A percentile compares a stretch with the other conserved stretches of the same genome.
Conservation (phyloP, 83 land plant species). For the Thuja plicata region DNA sequence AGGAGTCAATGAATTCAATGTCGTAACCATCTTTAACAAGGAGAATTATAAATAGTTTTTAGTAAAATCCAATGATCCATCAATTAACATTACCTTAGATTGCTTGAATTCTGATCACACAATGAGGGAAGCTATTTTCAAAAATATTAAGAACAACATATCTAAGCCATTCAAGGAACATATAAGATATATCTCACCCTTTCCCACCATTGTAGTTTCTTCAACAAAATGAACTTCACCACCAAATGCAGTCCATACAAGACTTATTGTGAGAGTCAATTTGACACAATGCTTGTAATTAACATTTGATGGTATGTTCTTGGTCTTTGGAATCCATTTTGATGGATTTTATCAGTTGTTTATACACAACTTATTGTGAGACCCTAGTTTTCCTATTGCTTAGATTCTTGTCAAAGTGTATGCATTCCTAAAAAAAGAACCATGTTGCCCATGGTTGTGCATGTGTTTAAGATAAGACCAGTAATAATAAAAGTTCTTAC, state of each 20-base stretch:
- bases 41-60: too few relatives aligned
- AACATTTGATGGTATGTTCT: neutral
- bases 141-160: too few relatives aligned
- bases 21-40: too few relatives aligned
- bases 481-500: neutral
- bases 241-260: conserved; percentile 95
- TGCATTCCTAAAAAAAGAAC: neutral
- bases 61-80: too few relatives aligned
- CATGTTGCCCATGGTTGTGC: neutral
- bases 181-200: conserved; percentile 95
- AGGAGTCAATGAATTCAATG: too few relatives aligned
- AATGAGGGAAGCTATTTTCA: too few relatives aligned
- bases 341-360: neutral
- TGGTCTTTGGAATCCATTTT: neutral
- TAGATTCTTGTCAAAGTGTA: neutral
- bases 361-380: neutral
- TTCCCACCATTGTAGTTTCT: conserved; percentile 87
- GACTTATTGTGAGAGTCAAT: neutral
- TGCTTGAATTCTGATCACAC: too few relatives aligned
- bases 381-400: neutral
- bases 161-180: too few relatives aligned
- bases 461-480: neutral
- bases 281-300: neutral
- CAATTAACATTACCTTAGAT: too few relatives aligned
- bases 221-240: conserved; percentile 98